Conservation (phyloP, 1,284 basidiomycete genomes). For the Athelia sp. region DNA sequence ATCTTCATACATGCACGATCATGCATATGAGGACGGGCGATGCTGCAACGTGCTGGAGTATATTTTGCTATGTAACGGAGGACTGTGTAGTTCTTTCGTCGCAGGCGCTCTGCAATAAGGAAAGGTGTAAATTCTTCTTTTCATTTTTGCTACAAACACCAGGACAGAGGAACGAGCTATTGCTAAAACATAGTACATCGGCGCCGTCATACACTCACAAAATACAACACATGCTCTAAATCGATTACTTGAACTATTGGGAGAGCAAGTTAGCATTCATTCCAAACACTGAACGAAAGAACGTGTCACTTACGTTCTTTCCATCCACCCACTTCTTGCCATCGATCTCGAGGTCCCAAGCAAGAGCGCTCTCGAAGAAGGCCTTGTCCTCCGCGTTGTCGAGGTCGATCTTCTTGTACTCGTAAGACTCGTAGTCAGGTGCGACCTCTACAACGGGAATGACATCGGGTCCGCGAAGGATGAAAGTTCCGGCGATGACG, state of each 20-base stretch:
- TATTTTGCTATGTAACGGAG: too few relatives aligned
- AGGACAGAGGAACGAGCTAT: too few relatives aligned
- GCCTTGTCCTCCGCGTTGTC: constrained; percentile 69
- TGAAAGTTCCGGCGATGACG: constrained; percentile 75
- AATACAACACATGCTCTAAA: background rate
- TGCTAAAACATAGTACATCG: too few relatives aligned
- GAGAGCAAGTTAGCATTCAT: background rate
- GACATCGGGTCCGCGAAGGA: constrained; percentile 74
- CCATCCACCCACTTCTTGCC: constrained; percentile 87
- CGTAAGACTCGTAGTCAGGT: constrained; percentile 92
- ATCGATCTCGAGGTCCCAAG: constrained; percentile 85
- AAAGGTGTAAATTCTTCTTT: too few relatives aligned
- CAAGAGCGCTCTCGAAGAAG: constrained; percentile 86
- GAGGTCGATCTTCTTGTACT: constrained; percentile 70
- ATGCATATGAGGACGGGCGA: too few relatives aligned
- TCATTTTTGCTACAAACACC: too few relatives aligned
- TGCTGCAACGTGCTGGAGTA: too few relatives aligned
- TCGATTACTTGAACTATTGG: constrained; percentile 23
- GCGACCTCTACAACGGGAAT: constrained; percentile 76
- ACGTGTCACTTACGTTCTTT: constrained; percentile 60
- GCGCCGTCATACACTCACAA: background rate
- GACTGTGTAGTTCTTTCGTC: too few relatives aligned
- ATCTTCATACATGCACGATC: too few relatives aligned
- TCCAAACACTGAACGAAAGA: background rate
- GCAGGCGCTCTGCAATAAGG: too few relatives aligned